Percentiles rank a stretch among this genome's conserved stretches.
These are phyloP conservation scores for Lavandula angustifolia DNA, from an alignment of 257 asterid species.

Conservation along the genomic window DNA sequence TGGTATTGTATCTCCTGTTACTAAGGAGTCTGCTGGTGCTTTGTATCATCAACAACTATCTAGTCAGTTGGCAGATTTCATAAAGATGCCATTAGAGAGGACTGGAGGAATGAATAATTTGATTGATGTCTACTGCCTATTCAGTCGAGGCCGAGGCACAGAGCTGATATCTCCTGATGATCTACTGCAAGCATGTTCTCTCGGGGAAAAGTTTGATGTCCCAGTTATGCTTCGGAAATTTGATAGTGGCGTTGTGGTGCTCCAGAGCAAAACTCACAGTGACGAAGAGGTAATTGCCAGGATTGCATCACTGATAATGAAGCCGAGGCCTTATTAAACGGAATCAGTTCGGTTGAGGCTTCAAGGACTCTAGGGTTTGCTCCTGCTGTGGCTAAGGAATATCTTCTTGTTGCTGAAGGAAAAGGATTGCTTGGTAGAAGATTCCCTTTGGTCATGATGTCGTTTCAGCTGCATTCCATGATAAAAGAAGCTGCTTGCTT, in stretches of 20 bases:
- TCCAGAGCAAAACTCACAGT: conserved; percentile 85
- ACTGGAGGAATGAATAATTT: conserved; percentile 94
- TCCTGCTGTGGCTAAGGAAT: conserved; percentile 97
- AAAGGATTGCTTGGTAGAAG: too few relatives aligned
- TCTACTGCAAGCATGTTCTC: conserved; percentile 90
- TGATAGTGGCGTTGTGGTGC: conserved; percentile 96
- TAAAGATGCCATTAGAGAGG: conserved; percentile 78
- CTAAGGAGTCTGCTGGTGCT: conserved; percentile 98
- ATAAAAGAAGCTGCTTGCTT: too few relatives aligned
- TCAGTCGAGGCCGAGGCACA: conserved; percentile 99
- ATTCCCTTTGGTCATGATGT: too few relatives aligned
- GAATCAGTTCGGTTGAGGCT: conserved; percentile 93
- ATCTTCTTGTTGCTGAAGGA: conserved; percentile 93
- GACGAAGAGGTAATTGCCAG: conserved; percentile 89
- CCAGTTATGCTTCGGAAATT: conserved; percentile 91
- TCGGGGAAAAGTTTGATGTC: conserved; percentile 93
- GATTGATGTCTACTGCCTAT: conserved; percentile 88
- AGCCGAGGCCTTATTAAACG: conserved; percentile 60
- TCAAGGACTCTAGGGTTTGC: conserved; percentile 95
- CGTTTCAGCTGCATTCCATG: too few relatives aligned
- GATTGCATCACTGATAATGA: conserved; percentile 65
- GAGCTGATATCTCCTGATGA: conserved; percentile 97
- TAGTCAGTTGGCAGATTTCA: conserved; percentile 98
- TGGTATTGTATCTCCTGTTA: conserved; percentile 95
- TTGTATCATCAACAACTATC: conserved; percentile 96